Base-by-base conservation (phyloP, 108 stramenopile genomes). In the Nitzschia sp. region DNA sequence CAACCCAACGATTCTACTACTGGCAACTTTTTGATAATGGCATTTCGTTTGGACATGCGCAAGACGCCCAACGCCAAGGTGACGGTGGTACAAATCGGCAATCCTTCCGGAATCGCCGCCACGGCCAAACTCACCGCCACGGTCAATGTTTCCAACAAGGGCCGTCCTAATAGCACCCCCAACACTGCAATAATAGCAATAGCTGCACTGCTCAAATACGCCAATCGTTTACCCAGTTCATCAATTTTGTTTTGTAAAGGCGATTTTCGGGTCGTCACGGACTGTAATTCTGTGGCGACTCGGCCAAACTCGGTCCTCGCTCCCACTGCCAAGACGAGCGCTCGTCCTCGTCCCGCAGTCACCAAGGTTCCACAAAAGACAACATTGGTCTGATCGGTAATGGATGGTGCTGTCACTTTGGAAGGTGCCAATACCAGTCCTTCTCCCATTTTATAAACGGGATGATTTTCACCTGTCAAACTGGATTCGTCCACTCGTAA, bases 81-180 rank as follows among this genome's bases (percentile, higher is more conserved):
- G 11, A 95, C 92, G 17, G 92, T 92, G 38, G 95, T 89, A 70
- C 94, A 96, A 13, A 96, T 88, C 1, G 96, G 96, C 47, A 96
- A 77, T 24, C 68, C 96, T 74, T 97, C 97, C 30, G 97, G 96
- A 58, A 98, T 97, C 19, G 98, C 98, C n/a, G 98, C 98, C 13
- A 98, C 98, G 5, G 96, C 98, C 21, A 98, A 78, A 71, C 96
- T 96, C n/a, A 99, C 98, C 2, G 97, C 98, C 26, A 98, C 96
- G 17, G 92, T 94, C 27, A 97, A 79, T 19, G 90, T 94, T 59
- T 95, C 93, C 55, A 95, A 67, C 34, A 94, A 85, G 4, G 91
- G 87, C 26, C 94, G 75, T 54, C 96, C 95, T 58, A 94, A 77
- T 6, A 90, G 48, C 23, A 87, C 79, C 5, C 98, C 98, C 54